Conservation (phyloP, 441 rosid species). For the Adansonia grandidieri region DNA sequence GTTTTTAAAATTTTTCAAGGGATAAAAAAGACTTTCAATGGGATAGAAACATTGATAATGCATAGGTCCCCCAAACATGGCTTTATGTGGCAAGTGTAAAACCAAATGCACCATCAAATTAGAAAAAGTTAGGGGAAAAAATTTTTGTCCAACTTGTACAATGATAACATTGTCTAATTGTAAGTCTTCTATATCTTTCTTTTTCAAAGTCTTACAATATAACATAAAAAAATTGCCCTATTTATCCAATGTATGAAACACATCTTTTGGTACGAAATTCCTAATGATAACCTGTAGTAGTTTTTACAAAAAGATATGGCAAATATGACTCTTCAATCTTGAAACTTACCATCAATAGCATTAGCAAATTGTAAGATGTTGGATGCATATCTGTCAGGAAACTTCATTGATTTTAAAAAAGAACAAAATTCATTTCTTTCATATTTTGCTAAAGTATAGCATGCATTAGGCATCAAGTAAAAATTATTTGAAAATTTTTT, state of each 20-base stretch:
- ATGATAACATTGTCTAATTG: background rate
- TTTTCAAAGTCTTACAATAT: background rate
- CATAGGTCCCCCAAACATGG: background rate
- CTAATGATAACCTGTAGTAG: no score
- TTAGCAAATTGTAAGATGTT: background rate
- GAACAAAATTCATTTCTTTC: background rate
- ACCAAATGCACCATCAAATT: constrained; percentile 15
- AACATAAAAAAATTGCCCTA: background rate
- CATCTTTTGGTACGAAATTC: background rate
- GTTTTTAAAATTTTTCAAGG: background rate
- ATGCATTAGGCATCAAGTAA: background rate
- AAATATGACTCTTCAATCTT: background rate
- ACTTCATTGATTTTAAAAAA: background rate
- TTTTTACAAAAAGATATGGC: background rate
- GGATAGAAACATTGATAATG: constrained; percentile 16
- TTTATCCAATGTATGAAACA: background rate
- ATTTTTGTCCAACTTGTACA: background rate
- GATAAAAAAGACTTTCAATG: background rate
- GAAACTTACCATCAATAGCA: background rate
- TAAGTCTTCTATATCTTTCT: background rate
- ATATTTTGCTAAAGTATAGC: background rate
- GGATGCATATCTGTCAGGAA: background rate
- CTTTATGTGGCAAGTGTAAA: constrained; percentile 1
- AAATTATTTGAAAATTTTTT: no score
- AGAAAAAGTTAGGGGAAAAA: background rate